phyloP scores from a whole-genome alignment of 345 rosid species.

The Populus nigra region DNA sequence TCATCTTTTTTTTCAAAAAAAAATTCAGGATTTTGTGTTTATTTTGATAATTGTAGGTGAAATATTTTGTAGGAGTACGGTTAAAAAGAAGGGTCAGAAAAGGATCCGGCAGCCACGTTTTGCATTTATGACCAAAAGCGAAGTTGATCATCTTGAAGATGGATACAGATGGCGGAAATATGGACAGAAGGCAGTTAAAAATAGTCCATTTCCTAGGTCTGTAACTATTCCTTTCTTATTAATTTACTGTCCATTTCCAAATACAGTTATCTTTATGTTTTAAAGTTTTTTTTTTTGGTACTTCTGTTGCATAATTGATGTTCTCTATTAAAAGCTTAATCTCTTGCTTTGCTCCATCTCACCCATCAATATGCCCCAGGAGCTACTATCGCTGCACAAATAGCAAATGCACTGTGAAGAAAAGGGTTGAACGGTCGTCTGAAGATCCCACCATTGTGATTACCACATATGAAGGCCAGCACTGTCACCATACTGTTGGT shows the following conservation, averaged over 20 bases:
- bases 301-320: background rate
- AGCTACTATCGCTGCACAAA: constrained; percentile 97
- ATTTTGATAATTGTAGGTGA: constrained; percentile 30
- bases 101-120: constrained; percentile 79
- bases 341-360: background rate
- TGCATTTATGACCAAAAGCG: constrained; percentile 93
- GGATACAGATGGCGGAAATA: constrained; percentile 90
- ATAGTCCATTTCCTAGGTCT: constrained; percentile 90
- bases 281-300: background rate
- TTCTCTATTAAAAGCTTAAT: background rate
- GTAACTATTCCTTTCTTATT: constrained; percentile 2
- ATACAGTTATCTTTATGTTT: background rate
- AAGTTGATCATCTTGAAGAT: constrained; percentile 95
- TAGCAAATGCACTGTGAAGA: constrained; percentile 87
- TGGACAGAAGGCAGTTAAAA: constrained; percentile 92
- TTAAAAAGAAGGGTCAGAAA: constrained; percentile 74
- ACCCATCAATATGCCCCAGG: constrained; percentile 35
- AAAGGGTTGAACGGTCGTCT: constrained; percentile 90
- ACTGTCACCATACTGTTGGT: constrained; percentile 83
- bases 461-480: constrained; percentile 98
- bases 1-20: background rate
- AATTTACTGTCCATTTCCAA: background rate
- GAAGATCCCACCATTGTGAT: constrained; percentile 79
- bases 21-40: background rate
- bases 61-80: constrained; percentile 57